Percentiles rank a stretch among this genome's conserved stretches.
These are phyloP conservation scores for Acanthamoeba healyi DNA, from an alignment of 208 protist genomes.

Conservation along the genomic window DNA sequence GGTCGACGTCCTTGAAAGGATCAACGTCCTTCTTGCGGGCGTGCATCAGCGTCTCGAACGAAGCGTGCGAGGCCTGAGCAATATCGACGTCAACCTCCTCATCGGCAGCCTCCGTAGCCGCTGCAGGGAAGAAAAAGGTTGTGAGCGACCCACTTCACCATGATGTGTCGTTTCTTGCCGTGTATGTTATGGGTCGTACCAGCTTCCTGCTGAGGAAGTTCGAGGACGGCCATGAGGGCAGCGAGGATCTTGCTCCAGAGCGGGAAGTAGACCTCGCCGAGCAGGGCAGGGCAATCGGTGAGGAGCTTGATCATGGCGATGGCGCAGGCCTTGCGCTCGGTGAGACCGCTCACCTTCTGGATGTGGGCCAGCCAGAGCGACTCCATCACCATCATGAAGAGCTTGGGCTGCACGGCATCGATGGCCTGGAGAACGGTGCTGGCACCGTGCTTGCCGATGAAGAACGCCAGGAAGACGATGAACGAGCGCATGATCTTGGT, in stretches of 20 bases:
- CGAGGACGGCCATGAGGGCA: constrained; percentile 22
- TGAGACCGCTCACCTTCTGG: constrained; percentile 67
- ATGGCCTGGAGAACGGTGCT: constrained; percentile 55
- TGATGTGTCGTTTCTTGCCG: background rate
- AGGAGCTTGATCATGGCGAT: constrained; percentile 75
- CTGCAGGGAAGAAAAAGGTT: background rate
- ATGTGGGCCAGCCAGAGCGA: constrained; percentile 71
- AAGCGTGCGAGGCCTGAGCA: constrained; percentile 5
- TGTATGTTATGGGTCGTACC: background rate
- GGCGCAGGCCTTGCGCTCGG: constrained; percentile 67
- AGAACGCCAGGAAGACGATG: constrained; percentile 68
- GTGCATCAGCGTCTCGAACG: constrained; percentile 28
- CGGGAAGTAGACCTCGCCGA: constrained; percentile 37
- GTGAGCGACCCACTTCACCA: background rate
- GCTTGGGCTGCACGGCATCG: constrained; percentile 36
- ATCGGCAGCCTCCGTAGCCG: background rate
- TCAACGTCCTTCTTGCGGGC: constrained; percentile 69
- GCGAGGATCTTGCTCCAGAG: constrained; percentile 53
- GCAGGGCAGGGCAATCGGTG: constrained; percentile 60
- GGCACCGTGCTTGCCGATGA: constrained; percentile 69
- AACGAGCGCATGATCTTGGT: constrained; percentile 68
- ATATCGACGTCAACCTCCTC: constrained; percentile 47
- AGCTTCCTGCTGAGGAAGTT: constrained; percentile 28
- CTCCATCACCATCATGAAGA: constrained; percentile 64
- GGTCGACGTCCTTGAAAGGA: constrained; percentile 62